Conservation (phyloP, 1,284 basidiomycete genomes). For the Tilletia caries region DNA sequence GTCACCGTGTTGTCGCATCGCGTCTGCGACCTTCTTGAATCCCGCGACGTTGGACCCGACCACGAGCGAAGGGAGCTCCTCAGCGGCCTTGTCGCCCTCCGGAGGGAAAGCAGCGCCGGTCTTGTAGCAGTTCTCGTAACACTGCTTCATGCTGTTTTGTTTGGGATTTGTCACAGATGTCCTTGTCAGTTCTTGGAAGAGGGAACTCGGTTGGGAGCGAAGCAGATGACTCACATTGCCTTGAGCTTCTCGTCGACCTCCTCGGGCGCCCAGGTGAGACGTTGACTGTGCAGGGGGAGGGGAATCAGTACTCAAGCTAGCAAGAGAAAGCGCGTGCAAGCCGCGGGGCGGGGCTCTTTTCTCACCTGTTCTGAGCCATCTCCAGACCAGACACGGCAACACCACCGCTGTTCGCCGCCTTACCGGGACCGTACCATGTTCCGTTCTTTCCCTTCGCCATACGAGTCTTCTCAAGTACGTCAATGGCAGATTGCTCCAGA, state of each 20-base stretch:
- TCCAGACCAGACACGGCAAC: conserved; percentile 67
- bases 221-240: conserved; percentile 57
- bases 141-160: conserved; percentile 63
- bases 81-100: conserved; percentile 56
- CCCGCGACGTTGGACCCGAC: conserved; percentile 73
- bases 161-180: not conserved
- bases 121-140: conserved; percentile 64
- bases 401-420: conserved; percentile 51
- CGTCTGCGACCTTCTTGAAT: conserved; percentile 57
- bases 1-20: conserved; percentile 42
- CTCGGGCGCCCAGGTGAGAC: conserved; percentile 65
- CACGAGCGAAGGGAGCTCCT: conserved; percentile 62
- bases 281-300: conserved; percentile 49
- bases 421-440: conserved; percentile 38
- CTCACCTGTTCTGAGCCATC: conserved; percentile 65
- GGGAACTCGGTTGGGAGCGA: not conserved
- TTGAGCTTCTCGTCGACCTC: conserved; percentile 72
- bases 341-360: too few relatives aligned
- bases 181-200: not conserved
- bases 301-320: conserved; percentile 54
- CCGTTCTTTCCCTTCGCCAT: conserved; percentile 53
- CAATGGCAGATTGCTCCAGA: conserved; percentile 63
- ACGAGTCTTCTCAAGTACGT: conserved; percentile 68
- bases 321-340: not conserved
- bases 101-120: conserved; percentile 66